Evolutionary conservation across 805 yeast species (phyloP).

Genomic region (Wickerhamomyces subpelliculosus): DNA sequence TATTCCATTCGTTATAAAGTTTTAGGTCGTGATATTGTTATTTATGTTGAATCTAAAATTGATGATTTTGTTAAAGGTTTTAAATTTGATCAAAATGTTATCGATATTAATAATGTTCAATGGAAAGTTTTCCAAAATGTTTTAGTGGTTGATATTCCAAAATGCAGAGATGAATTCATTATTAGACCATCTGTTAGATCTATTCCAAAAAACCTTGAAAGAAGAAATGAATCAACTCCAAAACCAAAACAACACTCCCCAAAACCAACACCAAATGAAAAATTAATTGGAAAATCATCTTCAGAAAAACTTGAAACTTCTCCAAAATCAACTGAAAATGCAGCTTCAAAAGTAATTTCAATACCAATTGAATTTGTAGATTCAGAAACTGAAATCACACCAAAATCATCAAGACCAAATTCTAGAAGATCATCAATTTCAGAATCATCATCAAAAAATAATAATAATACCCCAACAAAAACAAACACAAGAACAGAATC

Average conservation of each 20-base stretch:
- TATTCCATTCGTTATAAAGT: constrained; percentile 12
- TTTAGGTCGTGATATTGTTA: constrained; percentile 3
- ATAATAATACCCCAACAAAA: neutral
- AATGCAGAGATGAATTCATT: neutral
- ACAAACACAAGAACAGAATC: neutral
- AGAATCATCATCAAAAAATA: no score
- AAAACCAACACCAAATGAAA: neutral
- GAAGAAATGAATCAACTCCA: neutral
- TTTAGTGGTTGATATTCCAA: constrained; percentile 14
- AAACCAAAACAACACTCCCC: neutral
- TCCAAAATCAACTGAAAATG: no score
- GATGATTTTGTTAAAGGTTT: constrained; percentile 13
- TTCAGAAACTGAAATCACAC: neutral
- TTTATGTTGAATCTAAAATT: constrained; percentile 8
- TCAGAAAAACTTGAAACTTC: neutral
- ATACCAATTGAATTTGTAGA: constrained; percentile 6
- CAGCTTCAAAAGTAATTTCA: constrained; percentile 7
- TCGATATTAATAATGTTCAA: constrained; percentile 9
- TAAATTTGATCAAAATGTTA: constrained; percentile 7
- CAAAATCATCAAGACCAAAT: neutral
- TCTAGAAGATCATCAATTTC: neutral
- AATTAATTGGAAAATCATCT: no score
- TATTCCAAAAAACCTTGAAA: no score
- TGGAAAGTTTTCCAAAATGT: constrained; percentile 10
- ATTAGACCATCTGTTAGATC: neutral